A percentile compares a stretch with the other conserved stretches of the same genome.
Evolutionary conservation across 2,329 filamentous ascomycete species (phyloP).

Genomic region (Periconia sp.): DNA sequence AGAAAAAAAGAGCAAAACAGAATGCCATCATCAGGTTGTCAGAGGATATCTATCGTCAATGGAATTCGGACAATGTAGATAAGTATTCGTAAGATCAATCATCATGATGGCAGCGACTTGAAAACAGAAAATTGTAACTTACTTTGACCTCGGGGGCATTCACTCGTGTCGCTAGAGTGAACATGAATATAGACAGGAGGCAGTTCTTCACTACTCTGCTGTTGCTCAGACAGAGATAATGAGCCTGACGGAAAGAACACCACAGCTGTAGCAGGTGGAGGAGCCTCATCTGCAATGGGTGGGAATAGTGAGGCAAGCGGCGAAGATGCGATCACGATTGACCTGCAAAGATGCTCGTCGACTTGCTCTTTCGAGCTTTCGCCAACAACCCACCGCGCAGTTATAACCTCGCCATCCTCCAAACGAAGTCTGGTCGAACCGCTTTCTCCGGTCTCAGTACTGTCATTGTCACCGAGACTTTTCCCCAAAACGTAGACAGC

Average conservation of each 20-base stretch:
- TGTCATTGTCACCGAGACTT: constrained; percentile 50
- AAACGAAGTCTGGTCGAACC: constrained; percentile 51
- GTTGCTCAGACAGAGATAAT: constrained; percentile 45
- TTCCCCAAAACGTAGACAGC: constrained; percentile 85
- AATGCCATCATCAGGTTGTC: constrained; percentile 75
- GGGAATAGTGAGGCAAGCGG: constrained; percentile 69
- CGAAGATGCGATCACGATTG: constrained; percentile 70
- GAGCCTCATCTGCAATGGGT: constrained; percentile 70
- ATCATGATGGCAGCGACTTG: constrained; percentile 66
- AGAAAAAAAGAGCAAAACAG: constrained; percentile 5
- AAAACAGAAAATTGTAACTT: constrained; percentile 54
- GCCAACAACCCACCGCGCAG: constrained; percentile 57
- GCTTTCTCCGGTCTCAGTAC: constrained; percentile 5
- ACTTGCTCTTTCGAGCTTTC: constrained; percentile 26
- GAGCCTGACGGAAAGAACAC: constrained; percentile 64
- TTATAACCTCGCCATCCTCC: constrained; percentile 60
- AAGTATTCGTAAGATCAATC: constrained; percentile 86
- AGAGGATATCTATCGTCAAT: constrained; percentile 84
- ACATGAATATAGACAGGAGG: constrained; percentile 64
- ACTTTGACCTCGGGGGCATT: constrained; percentile 89
- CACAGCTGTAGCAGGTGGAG: constrained; percentile 72
- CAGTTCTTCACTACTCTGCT: constrained; percentile 24
- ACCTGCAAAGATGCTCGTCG: constrained; percentile 52
- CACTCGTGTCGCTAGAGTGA: constrained; percentile 88
- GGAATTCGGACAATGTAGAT: constrained; percentile 99